Evolutionary conservation across 1,139 yeast species (phyloP).

Genomic region (Magnusiomyces suaveolens): DNA sequence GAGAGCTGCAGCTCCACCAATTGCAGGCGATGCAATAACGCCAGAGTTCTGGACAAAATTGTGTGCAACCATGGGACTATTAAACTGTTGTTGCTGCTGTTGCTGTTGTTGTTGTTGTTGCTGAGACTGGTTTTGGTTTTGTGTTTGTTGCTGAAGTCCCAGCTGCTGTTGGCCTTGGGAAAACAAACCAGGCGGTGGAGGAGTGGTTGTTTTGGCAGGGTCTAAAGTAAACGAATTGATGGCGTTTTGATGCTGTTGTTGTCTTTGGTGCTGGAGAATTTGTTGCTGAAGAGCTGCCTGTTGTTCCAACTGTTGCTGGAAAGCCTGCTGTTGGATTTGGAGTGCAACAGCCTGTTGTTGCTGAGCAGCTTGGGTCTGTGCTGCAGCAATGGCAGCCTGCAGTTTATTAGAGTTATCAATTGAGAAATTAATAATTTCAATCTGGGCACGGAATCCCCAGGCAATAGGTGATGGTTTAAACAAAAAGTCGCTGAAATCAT

Average conservation of each 20-base stretch:
- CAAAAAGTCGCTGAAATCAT: not conserved
- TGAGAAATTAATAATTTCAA: not conserved
- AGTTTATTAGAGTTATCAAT: not conserved
- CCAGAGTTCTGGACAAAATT: not conserved
- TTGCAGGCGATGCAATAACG: not conserved
- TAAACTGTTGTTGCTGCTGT: not conserved
- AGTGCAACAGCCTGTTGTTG: not conserved
- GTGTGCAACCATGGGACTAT: not conserved
- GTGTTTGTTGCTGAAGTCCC: not conserved
- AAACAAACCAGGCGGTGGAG: constrained; percentile 5
- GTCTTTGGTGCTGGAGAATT: constrained; percentile 1
- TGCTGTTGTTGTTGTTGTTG: too few species aligned
- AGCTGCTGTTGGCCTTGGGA: not conserved
- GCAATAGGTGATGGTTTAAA: constrained; percentile 1
- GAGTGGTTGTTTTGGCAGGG: constrained; percentile 1
- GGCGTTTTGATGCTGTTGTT: constrained; percentile 1
- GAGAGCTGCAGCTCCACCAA: not conserved
- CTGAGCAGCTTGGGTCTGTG: not conserved
- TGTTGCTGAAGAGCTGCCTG: not conserved
- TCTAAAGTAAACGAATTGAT: not conserved
- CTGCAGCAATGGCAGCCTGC: not conserved
- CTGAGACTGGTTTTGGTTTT: not conserved
- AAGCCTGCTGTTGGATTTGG: not conserved
- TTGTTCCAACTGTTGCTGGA: not conserved
- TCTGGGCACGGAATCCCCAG: not conserved